A percentile compares a stretch with the other conserved stretches of the same genome.
phyloP scores from a whole-genome alignment of 2,329 filamentous ascomycete genomes.

The Alternaria rosae region DNA sequence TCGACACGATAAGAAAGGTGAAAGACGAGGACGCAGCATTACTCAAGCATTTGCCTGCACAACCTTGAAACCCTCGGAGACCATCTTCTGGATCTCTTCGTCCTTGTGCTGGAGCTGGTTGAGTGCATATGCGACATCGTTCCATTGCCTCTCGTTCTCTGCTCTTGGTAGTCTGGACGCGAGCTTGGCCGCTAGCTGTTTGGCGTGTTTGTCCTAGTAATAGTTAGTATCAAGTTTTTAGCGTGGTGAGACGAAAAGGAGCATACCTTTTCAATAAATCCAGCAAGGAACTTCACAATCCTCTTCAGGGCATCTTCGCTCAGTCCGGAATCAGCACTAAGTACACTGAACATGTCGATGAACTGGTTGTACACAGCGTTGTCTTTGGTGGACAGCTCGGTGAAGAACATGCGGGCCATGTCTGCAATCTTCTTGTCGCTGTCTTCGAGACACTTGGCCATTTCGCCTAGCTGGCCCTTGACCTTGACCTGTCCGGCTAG shows the following conservation, averaged over 20 bases:
- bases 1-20: neutral
- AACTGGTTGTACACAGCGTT: constrained; percentile 99
- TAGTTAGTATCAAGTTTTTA: neutral
- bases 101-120: constrained; percentile 92
- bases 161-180: constrained; percentile 84
- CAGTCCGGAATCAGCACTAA: constrained; percentile 81
- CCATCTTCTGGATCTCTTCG: constrained; percentile 81
- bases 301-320: constrained; percentile 85
- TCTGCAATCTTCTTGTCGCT: constrained; percentile 94
- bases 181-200: constrained; percentile 90
- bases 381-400: constrained; percentile 95
- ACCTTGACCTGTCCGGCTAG: constrained; percentile 98
- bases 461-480: constrained; percentile 96
- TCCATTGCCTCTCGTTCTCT: constrained; percentile 95
- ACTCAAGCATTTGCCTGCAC: constrained; percentile 49
- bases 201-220: constrained; percentile 89
- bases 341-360: constrained; percentile 95
- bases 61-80: constrained; percentile 74
- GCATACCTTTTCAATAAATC: constrained; percentile 93
- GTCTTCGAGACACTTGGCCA: constrained; percentile 98
- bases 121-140: constrained; percentile 92
- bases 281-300: constrained; percentile 90
- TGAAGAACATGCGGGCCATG: constrained; percentile 97
- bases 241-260: neutral
- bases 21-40: neutral